Evolutionary conservation across 2,329 filamentous ascomycete species (phyloP), one percentile per base, ranked within the genome.

Genomic region (Didymella pinodella): DNA sequence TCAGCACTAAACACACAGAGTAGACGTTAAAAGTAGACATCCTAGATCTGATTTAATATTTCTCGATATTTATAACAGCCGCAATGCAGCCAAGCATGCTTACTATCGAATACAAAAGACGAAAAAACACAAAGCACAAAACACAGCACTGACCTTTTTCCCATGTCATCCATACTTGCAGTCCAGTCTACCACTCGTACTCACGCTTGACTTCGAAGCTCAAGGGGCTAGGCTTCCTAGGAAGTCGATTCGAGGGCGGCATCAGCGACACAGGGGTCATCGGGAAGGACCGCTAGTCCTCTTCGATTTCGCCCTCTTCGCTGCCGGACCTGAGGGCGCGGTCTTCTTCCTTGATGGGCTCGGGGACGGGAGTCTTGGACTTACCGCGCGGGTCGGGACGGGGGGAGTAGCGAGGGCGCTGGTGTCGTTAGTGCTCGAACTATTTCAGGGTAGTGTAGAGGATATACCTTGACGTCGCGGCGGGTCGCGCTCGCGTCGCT

Each of bases 301-400:
- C 93, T 78, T 97, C 95, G 69, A 99, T 98, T 81, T 99, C 95
- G 51, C 95, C 95, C 79, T 99, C 95, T 80, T 99, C 95, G 73
- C 93, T 97, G 52, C 95, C 95, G 59, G 91, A 94, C 71, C 91
- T 89, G 55, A 93, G 83, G 55, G 83, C 81, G 50, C 87, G 82
- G 62, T 90, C 87, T 65, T 90, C 88, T 59, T 86, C 80, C 56
- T 83, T 81, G 48, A 67, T 55, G 25, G 70, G 64, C 49, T 72
- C 70, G 38, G 73, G 71, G 52, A 75, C 62, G 41, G 85, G 84
- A 48, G 85, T 85, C 77, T 83, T 88, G 75, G 83, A 84, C 74
- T 83, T 85, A 72, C 82, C 72, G 38, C 36, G 49, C 36, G 45
- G 45, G 48, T 89, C 86, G 73, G 82, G 83, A 67, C 81, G 82